A percentile compares a stretch with the other conserved stretches of the same genome.
Conservation (phyloP, 371 early-diverging fungal species). For the Mortierella sp. region DNA sequence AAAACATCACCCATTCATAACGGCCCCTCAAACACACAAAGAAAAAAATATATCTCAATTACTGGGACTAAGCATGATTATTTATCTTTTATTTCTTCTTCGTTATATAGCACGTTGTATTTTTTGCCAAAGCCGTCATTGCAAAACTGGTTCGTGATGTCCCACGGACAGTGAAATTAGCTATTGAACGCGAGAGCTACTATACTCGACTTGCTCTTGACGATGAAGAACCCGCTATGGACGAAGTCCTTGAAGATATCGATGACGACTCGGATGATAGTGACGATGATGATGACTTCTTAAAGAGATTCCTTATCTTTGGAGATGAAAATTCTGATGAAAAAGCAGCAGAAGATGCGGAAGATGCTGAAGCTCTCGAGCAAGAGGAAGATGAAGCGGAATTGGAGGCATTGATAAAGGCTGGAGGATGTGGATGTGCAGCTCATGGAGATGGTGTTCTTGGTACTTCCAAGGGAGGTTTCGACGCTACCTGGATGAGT, state of each 20-base stretch:
- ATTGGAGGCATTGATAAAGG: slow-evolving; percentile 52
- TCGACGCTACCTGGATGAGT: slow-evolving; percentile 55
- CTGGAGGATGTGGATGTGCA: slow-evolving; percentile 55
- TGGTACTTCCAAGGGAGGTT: slow-evolving; percentile 44
- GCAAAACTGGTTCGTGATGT: slow-evolving; percentile 60
- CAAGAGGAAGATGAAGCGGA: slow-evolving; percentile 34
- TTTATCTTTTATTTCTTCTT: background rate
- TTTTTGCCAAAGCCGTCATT: slow-evolving; percentile 57
- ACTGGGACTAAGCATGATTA: too few species aligned
- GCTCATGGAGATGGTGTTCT: slow-evolving; percentile 48
- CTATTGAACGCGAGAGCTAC: slow-evolving; percentile 63
- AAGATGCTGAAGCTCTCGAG: slow-evolving; percentile 4
- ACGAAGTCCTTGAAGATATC: slow-evolving; percentile 50
- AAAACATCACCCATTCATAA: too few species aligned
- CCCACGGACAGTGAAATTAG: slow-evolving; percentile 58
- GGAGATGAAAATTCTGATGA: background rate
- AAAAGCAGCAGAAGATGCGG: background rate
- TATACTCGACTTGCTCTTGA: slow-evolving; percentile 49
- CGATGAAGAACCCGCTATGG: slow-evolving; percentile 54
- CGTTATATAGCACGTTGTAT: slow-evolving; percentile 55
- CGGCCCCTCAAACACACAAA: too few species aligned
- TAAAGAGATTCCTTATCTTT: background rate
- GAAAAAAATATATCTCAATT: too few species aligned
- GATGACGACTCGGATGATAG: slow-evolving; percentile 40
- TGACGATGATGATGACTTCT: slow-evolving; percentile 31